Base-by-base conservation (phyloP, 176 grass and related monocot species). In the Thalia dealbata region DNA sequence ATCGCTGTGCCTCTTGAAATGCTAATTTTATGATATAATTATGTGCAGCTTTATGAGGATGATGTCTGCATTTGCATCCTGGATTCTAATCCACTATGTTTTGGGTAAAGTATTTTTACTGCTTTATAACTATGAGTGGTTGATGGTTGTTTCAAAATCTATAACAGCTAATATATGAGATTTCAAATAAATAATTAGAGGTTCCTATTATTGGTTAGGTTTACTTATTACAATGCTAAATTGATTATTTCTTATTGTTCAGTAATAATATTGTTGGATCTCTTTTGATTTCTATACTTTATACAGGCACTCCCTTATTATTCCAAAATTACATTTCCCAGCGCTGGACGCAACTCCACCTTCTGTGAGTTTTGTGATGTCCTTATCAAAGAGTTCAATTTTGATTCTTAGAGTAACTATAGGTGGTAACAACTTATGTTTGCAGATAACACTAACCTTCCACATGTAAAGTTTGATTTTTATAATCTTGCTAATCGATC, bases 41-140 rank as follows among this genome's bases (percentile, higher is more conserved):
- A 0, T 71, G 61, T 81, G 61, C 78, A 96, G 91, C 80, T 96
- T 48, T 96, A 96, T 54, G 91, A 96, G 86, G 91, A 96, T 78
- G 87, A 96, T 52, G 75, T 82, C 65, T 96, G 87, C 72, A 63
- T 96, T 44, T 96, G 91, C 77, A 95, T 96, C 70, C 84, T 96
- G 84, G 91, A 96, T 70, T 81, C 82, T 51, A 81, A 80, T 60
- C 91, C 91, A 32, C 78, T 96, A 35, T 80, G 52, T 77, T 41
- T 50, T 52, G 91, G 91, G 91, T 96, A 88, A 83, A 62, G 50
- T 82, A 50, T 11, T 62, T 27, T 46, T 52, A 41, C 10, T 70
- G 64, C 52, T 59, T n/a, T 75, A 7, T 83, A n/a, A 43, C 30
- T 72, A 32, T n/a, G 1, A 38, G 32, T 2, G 32, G 3, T 35